A percentile compares a stretch with the other conserved stretches of the same genome.
phyloP scores from a whole-genome alignment of 495 filamentous ascomycete species.

The Neurospora tetraspora region DNA sequence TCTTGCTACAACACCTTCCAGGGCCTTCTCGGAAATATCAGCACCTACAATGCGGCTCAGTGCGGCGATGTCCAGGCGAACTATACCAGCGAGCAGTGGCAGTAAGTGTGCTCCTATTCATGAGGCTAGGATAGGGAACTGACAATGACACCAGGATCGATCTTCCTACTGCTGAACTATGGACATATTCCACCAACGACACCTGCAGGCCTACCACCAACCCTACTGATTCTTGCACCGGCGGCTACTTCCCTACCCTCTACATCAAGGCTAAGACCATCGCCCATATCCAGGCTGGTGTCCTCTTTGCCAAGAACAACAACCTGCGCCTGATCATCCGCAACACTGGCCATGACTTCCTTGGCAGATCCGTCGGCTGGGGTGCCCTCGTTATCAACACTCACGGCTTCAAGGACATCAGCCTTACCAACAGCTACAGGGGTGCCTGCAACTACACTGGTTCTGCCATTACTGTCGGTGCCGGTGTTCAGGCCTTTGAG shows the following conservation, averaged over 20 bases:
- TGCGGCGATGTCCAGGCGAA: conserved; percentile 25
- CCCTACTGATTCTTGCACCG: conserved; percentile 39
- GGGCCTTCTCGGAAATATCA: conserved; percentile 27
- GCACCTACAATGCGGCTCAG: conserved; percentile 27
- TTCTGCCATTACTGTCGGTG: conserved; percentile 36
- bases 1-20: conserved; percentile 32
- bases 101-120: conserved; percentile 13
- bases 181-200: conserved; percentile 40
- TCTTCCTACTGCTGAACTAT: conserved; percentile 29
- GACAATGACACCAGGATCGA: conserved; percentile 19
- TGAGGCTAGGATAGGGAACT: neutral
- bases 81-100: conserved; percentile 28
- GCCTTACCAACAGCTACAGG: conserved; percentile 27
- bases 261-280: conserved; percentile 36
- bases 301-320: conserved; percentile 44
- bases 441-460: conserved; percentile 31
- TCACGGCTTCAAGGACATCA: conserved; percentile 46
- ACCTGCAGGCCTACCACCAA: conserved; percentile 34
- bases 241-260: conserved; percentile 50
- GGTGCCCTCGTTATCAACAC: conserved; percentile 55
- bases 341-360: conserved; percentile 56
- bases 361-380: conserved; percentile 47
- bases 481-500: conserved; percentile 36
- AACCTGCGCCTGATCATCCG: conserved; percentile 53
- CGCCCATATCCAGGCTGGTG: conserved; percentile 35